These are phyloP conservation scores for Staphylotrichum longicolle DNA, from an alignment of 495 filamentous ascomycete genomes.

Conservation along the genomic window DNA sequence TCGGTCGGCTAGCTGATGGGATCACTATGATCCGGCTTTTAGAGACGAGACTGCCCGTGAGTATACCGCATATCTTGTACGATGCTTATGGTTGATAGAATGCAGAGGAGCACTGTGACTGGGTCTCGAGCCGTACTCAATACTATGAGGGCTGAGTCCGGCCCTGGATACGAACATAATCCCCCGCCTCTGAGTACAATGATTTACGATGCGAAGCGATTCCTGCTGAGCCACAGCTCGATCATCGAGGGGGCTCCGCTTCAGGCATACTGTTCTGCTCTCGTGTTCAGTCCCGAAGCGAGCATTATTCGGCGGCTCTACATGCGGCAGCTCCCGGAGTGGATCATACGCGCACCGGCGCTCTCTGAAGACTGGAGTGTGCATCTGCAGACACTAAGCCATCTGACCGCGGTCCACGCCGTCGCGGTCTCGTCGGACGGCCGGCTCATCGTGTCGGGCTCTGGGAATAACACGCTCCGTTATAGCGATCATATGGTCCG, in stretches of 20 bases:
- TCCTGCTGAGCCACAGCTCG: slow-evolving; percentile 2
- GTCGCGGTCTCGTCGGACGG: not conserved
- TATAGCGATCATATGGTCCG: too few species aligned
- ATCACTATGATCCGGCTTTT: slow-evolving; percentile 2
- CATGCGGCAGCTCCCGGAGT: slow-evolving; percentile 4
- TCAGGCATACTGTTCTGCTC: slow-evolving; percentile 2
- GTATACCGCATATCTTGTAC: not conserved
- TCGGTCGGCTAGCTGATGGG: slow-evolving; percentile 6
- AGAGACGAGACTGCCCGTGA: slow-evolving; percentile 1
- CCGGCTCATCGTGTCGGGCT: not conserved
- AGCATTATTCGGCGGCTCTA: slow-evolving; percentile 9
- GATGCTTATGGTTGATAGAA: not conserved
- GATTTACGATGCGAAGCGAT: slow-evolving; percentile 5
- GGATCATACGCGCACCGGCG: slow-evolving; percentile 3
- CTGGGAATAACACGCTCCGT: not conserved
- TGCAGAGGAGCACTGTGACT: not conserved
- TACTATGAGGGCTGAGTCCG: not conserved
- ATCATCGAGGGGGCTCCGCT: slow-evolving; percentile 6
- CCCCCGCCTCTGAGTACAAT: not conserved
- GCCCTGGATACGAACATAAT: not conserved
- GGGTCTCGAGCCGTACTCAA: not conserved
- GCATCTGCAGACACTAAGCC: not conserved
- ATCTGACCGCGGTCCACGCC: not conserved
- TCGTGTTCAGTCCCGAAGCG: slow-evolving; percentile 2
- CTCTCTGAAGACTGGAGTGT: slow-evolving; percentile 6